Percentiles rank a stretch among this genome's conserved stretches.
These are phyloP conservation scores for Phtheirospermum japonicum DNA, from an alignment of 257 asterid species.

Conservation along the genomic window DNA sequence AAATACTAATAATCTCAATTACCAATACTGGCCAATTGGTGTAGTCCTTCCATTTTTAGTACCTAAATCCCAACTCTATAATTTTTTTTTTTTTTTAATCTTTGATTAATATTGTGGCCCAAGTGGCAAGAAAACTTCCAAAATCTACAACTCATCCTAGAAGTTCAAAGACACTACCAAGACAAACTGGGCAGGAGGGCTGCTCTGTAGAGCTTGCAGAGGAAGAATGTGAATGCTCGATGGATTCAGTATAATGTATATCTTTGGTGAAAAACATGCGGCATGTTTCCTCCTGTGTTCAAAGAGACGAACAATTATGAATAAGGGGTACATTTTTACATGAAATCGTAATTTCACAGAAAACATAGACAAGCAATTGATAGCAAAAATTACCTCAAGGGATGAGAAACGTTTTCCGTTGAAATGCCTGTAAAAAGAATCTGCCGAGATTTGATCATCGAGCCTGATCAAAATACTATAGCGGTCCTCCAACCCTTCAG, in stretches of 20 bases:
- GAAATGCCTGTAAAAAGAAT: conserved; percentile 71
- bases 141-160: conserved; percentile 16
- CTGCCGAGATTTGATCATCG: conserved; percentile 73
- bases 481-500: conserved; percentile 74
- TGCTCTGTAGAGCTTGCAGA: conserved; percentile 71
- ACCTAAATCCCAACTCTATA: no score
- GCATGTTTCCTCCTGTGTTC: conserved; percentile 68
- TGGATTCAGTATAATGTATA: conserved; percentile 82
- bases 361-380: conserved; percentile 13
- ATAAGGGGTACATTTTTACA: conserved; percentile 9
- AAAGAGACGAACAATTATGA: conserved; percentile 25
- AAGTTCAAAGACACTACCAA: conserved; percentile 54
- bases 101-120: conserved; percentile 1
- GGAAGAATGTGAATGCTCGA: conserved; percentile 74
- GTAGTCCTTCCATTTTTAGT: conserved; percentile 4
- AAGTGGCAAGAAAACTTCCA: conserved; percentile 13
- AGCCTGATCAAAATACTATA: conserved; percentile 81
- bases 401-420: conserved; percentile 75
- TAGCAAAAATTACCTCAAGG: conserved; percentile 55
- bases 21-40: conserved; percentile 10
- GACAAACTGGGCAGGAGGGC: conserved; percentile 94
- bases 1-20: background rate
- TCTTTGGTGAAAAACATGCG: conserved; percentile 66
- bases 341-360: conserved; percentile 10
- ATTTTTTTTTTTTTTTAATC: conserved; percentile 2